Evolutionary conservation across 768 basidiomycete species (phyloP).

Genomic region (Hygrocybe coccinea): DNA sequence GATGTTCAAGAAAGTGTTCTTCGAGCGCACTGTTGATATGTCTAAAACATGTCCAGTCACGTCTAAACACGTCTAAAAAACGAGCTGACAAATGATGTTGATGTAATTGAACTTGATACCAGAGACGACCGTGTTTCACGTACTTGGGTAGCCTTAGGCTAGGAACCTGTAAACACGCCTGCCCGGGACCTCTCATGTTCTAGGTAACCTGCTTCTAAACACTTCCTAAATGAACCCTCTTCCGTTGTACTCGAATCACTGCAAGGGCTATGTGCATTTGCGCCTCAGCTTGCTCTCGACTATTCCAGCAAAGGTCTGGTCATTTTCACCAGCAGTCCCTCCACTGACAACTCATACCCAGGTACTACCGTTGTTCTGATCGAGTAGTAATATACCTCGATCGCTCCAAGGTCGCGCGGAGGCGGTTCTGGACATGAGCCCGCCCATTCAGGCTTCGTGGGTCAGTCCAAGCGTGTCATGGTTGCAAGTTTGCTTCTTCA

Average conservation of each 20-base stretch:
- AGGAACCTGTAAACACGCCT: too few species aligned
- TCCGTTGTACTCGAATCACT: slow-evolving; percentile 77
- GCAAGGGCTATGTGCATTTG: slow-evolving; percentile 62
- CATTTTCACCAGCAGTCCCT: not conserved
- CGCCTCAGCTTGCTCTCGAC: slow-evolving; percentile 71
- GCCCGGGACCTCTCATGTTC: too few species aligned
- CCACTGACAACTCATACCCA: not conserved
- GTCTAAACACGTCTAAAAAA: too few species aligned
- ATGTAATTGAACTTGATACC: too few species aligned
- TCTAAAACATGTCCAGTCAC: too few species aligned
- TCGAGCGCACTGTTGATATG: too few species aligned
- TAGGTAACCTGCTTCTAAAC: too few species aligned
- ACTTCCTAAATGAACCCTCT: slow-evolving; percentile 69
- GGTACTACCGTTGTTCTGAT: slow-evolving; percentile 10
- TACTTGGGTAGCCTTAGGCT: too few species aligned
- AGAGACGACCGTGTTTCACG: too few species aligned
- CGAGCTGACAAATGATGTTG: too few species aligned
- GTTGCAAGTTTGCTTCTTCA: not conserved
- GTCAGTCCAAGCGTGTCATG: slow-evolving; percentile 45
- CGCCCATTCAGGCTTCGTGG: slow-evolving; percentile 85
- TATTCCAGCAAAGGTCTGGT: slow-evolving; percentile 63
- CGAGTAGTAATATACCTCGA: slow-evolving; percentile 60
- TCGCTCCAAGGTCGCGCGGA: slow-evolving; percentile 69
- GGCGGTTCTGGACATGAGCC: slow-evolving; percentile 92
- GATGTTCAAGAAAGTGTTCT: too few species aligned